phyloP scores from a whole-genome alignment of 1,139 yeast species.

The Saccharomyces uvarum region DNA sequence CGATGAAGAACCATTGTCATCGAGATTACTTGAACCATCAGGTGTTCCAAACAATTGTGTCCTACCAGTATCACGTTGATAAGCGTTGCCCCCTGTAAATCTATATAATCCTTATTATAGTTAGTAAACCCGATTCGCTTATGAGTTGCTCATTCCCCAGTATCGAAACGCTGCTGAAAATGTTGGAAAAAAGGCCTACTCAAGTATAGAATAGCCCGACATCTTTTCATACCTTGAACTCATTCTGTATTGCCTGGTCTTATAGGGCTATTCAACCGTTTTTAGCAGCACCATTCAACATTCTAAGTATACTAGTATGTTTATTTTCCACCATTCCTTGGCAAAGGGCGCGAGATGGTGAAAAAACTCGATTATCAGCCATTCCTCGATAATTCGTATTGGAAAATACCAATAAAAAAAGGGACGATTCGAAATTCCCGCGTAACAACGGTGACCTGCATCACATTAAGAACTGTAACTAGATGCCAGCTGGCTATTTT shows the following conservation, averaged over 20 bases:
- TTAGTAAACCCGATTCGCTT: neutral
- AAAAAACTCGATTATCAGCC: neutral
- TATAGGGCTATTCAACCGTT: neutral
- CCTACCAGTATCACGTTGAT: constrained; percentile 28
- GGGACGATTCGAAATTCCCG: too few relatives aligned
- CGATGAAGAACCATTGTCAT: constrained; percentile 19
- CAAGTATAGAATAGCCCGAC: neutral
- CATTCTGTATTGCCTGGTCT: neutral
- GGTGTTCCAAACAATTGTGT: constrained; percentile 30
- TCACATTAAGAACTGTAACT: too few relatives aligned
- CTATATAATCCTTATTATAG: constrained; percentile 4
- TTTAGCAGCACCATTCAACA: neutral
- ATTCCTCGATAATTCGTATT: neutral
- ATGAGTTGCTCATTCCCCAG: neutral
- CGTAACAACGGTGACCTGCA: neutral
- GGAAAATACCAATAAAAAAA: neutral
- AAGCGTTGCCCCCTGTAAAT: constrained; percentile 12
- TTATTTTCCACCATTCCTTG: neutral
- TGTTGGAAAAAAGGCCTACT: neutral
- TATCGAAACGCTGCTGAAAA: neutral
- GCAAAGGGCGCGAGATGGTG: neutral
- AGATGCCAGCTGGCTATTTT: too few relatives aligned
- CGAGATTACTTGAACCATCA: constrained; percentile 5
- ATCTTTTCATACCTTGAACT: neutral
- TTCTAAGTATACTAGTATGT: neutral